phyloP scores from a whole-genome alignment of 2,329 filamentous ascomycete species.

The Leptographium radiaticola region DNA sequence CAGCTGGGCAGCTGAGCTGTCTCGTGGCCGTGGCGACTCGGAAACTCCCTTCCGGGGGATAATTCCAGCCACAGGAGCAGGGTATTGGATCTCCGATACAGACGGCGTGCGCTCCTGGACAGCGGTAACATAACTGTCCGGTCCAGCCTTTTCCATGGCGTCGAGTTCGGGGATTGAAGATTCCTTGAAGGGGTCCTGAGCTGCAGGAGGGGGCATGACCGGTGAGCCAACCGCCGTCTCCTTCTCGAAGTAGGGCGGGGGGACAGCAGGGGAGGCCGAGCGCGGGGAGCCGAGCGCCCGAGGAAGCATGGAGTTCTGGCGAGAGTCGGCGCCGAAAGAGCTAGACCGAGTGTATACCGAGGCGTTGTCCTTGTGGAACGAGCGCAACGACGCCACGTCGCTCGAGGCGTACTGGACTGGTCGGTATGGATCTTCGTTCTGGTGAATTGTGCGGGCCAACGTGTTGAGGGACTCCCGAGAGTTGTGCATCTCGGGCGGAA shows the following conservation, averaged over 20 bases:
- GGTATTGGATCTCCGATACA: constrained; percentile 23
- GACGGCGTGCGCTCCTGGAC: constrained; percentile 16
- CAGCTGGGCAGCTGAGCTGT: neutral
- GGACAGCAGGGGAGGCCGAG: neutral
- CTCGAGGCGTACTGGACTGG: constrained; percentile 44
- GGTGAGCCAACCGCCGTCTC: neutral
- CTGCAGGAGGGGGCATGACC: neutral
- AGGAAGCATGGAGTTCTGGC: neutral
- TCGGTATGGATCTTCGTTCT: constrained; percentile 76
- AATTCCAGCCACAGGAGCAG: constrained; percentile 20
- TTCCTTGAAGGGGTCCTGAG: neutral
- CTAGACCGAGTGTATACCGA: constrained; percentile 32
- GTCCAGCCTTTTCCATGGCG: neutral
- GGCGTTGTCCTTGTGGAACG: constrained; percentile 30
- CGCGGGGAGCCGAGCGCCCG: neutral
- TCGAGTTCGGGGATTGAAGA: constrained; percentile 15
- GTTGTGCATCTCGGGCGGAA: constrained; percentile 67
- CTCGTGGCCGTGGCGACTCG: constrained; percentile 5
- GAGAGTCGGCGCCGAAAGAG: constrained; percentile 17
- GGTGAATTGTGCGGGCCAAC: constrained; percentile 60
- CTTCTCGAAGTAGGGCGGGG: neutral
- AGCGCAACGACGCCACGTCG: constrained; percentile 43
- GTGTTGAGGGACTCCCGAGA: constrained; percentile 82
- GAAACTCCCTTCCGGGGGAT: constrained; percentile 13
- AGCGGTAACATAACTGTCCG: neutral